phyloP scores from a whole-genome alignment of 192 early-diverging fungal genomes.

The Chytriomyces sp. region DNA sequence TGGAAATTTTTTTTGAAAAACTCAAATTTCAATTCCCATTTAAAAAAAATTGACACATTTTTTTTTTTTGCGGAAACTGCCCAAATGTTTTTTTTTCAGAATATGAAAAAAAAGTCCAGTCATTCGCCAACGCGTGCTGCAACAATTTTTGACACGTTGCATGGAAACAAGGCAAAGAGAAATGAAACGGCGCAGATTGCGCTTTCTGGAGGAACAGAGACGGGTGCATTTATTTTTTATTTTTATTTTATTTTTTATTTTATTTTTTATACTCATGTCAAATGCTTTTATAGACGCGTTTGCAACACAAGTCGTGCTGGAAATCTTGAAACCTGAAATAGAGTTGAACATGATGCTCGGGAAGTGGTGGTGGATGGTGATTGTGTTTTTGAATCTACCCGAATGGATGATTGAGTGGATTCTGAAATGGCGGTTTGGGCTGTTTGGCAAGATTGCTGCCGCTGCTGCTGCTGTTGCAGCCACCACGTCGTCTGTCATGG shows the following conservation, averaged over 20 bases:
- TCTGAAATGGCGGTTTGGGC: slow-evolving; percentile 28
- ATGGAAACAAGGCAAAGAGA: not conserved
- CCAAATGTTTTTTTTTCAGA: not conserved
- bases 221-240: not conserved
- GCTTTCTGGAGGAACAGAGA: slow-evolving; percentile 16
- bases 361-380: slow-evolving; percentile 39
- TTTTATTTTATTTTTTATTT: too few species aligned
- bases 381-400: slow-evolving; percentile 31
- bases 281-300: too few species aligned
- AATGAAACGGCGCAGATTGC: not conserved
- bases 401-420: slow-evolving; percentile 36
- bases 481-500: too few species aligned
- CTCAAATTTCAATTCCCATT: not conserved
- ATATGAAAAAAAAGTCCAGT: not conserved
- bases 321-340: slow-evolving; percentile 7
- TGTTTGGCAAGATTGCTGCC: not conserved
- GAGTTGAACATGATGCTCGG: slow-evolving; percentile 22
- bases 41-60: too few species aligned
- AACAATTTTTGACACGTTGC: not conserved
- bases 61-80: not conserved
- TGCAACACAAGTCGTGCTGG: not conserved
- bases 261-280: too few species aligned
- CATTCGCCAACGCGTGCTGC: not conserved
- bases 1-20: not conserved
- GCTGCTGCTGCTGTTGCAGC: too few species aligned